Evolutionary conservation across 2,329 filamentous ascomycete species (phyloP).

Genomic region (Cercospora sojina): DNA sequence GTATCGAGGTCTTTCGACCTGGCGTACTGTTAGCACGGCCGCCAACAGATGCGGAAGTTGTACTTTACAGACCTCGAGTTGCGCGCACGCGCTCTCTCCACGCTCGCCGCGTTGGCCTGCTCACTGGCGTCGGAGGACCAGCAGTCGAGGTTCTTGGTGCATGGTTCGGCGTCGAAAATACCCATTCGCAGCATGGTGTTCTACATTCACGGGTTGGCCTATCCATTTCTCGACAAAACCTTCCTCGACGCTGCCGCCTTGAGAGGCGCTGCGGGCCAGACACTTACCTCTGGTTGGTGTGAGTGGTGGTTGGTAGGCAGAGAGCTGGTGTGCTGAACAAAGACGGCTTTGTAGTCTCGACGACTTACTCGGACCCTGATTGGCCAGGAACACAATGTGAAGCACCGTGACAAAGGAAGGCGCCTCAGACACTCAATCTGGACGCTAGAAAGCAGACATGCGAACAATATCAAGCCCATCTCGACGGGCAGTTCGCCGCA

Average conservation of each 20-base stretch:
- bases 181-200: not conserved
- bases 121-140: not conserved
- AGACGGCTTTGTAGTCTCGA: not conserved
- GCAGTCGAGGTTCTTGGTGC: not conserved
- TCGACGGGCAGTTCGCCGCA: not conserved
- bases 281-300: not conserved
- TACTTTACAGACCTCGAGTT: not conserved
- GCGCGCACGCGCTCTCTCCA: not conserved
- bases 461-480: not conserved
- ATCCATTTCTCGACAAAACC: not conserved
- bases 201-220: not conserved
- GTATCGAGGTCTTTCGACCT: not conserved
- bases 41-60: not conserved
- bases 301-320: not conserved
- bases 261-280: not conserved
- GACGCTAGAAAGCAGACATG: not conserved
- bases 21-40: not conserved
- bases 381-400: not conserved
- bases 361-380: not conserved
- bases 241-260: not conserved
- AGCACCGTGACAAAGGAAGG: not conserved
- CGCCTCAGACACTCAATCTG: not conserved
- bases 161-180: not conserved
- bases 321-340: not conserved
- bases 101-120: not conserved